Conservation (phyloP, 768 basidiomycete species). For the Amanita molliuscula region DNA sequence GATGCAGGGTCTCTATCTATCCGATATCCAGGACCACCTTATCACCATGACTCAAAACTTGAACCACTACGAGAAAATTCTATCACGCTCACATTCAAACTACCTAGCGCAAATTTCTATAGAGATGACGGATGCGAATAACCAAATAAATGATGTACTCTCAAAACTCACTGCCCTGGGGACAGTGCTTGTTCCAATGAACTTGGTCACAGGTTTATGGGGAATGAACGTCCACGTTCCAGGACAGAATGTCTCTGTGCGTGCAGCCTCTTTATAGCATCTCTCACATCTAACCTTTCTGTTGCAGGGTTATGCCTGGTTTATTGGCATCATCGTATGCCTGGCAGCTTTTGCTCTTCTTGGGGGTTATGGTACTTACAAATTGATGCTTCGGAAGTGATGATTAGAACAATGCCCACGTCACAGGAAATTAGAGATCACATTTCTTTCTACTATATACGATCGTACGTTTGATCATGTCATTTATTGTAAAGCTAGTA, state of each 20-base stretch:
- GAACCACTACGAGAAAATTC: conserved; percentile 99
- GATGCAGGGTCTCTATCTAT: conserved; percentile 79
- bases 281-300: not conserved
- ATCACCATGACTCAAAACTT: conserved; percentile 99
- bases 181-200: conserved; percentile 96
- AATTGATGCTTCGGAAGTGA: conserved; percentile 49
- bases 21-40: conserved; percentile 96
- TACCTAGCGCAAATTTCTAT: conserved; percentile 99
- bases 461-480: conserved; percentile 1
- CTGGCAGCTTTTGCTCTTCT: conserved; percentile 75
- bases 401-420: conserved; percentile 7
- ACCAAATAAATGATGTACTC: conserved; percentile 98
- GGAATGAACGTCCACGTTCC: conserved; percentile 99
- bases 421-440: not conserved
- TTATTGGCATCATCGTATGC: conserved; percentile 72
- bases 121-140: conserved; percentile 99
- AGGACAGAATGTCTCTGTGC: conserved; percentile 52
- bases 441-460: conserved; percentile 2
- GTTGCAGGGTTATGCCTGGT: conserved; percentile 64
- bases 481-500: conserved; percentile 4
- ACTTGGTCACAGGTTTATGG: conserved; percentile 89
- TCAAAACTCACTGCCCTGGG: conserved; percentile 95
- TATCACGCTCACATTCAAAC: conserved; percentile 97
- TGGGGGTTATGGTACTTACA: conserved; percentile 73
- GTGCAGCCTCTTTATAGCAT: conserved; percentile 11